These are phyloP conservation scores for Galerina sulciceps DNA, from an alignment of 768 basidiomycete genomes.

Conservation along the genomic window DNA sequence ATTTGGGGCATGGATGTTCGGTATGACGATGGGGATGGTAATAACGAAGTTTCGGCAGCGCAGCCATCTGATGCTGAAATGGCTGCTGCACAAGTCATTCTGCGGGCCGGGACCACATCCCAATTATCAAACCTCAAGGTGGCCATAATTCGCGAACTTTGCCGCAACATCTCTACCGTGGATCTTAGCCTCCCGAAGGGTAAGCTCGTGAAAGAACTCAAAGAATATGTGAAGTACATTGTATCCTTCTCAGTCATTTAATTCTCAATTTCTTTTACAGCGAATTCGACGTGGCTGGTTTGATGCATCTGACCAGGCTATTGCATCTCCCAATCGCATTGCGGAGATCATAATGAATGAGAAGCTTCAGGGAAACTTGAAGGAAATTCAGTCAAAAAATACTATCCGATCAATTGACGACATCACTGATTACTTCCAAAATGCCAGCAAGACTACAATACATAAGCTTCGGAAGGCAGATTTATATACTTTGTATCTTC, in stretches of 20 bases:
- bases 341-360: background rate
- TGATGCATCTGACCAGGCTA: background rate
- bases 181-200: background rate
- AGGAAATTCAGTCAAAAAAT: background rate
- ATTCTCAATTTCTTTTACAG: background rate
- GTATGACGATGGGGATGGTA: constrained; percentile 5
- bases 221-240: background rate
- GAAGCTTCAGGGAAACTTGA: background rate
- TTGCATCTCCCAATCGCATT: background rate
- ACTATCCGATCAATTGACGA: background rate
- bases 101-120: background rate
- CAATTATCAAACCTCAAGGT: background rate
- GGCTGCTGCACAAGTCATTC: background rate
- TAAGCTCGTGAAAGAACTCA: background rate
- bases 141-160: background rate
- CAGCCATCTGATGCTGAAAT: constrained; percentile 6
- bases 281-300: background rate
- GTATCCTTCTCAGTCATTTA: background rate
- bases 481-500: background rate
- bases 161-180: background rate
- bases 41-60: background rate
- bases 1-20: constrained; percentile 19
- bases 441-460: background rate
- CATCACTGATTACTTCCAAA: background rate
- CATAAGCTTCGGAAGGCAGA: background rate